Evolutionary conservation across 768 basidiomycete species (phyloP).

Genomic region (Neoboletus magnificus): DNA sequence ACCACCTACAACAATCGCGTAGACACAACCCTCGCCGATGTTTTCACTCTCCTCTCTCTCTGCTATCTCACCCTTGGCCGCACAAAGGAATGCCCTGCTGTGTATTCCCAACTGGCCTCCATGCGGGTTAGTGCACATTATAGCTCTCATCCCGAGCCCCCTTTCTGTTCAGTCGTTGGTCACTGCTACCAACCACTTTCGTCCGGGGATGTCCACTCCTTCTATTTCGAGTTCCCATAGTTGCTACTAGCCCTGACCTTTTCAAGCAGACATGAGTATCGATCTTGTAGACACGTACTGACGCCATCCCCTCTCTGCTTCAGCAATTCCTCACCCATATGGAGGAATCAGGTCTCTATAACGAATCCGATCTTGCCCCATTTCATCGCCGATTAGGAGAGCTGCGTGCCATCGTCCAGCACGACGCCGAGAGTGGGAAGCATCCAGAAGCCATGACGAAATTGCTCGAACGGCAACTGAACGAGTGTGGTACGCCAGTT

Average conservation of each 20-base stretch:
- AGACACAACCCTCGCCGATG: slow-evolving; percentile 93
- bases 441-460: slow-evolving; percentile 86
- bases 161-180: slow-evolving; percentile 5
- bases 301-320: slow-evolving; percentile 19
- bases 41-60: slow-evolving; percentile 90
- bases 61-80: slow-evolving; percentile 99
- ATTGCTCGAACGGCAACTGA: slow-evolving; percentile 85
- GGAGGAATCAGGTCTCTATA: slow-evolving; percentile 95
- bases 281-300: slow-evolving; percentile 25
- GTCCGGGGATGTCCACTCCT: slow-evolving; percentile 2
- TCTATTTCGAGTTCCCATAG: slow-evolving; percentile 8
- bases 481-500: slow-evolving; percentile 76
- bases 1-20: slow-evolving; percentile 81
- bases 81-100: slow-evolving; percentile 90
- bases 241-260: slow-evolving; percentile 24
- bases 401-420: slow-evolving; percentile 80
- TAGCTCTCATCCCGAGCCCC: not conserved
- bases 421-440: slow-evolving; percentile 75
- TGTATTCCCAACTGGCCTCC: slow-evolving; percentile 92
- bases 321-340: slow-evolving; percentile 95
- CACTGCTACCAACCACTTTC: not conserved
- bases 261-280: slow-evolving; percentile 23
- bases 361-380: slow-evolving; percentile 83
- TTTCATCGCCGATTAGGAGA: slow-evolving; percentile 81
- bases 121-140: slow-evolving; percentile 74